phyloP scores from a whole-genome alignment of 2,329 filamentous ascomycete species.

The Ramularia endophylla region DNA sequence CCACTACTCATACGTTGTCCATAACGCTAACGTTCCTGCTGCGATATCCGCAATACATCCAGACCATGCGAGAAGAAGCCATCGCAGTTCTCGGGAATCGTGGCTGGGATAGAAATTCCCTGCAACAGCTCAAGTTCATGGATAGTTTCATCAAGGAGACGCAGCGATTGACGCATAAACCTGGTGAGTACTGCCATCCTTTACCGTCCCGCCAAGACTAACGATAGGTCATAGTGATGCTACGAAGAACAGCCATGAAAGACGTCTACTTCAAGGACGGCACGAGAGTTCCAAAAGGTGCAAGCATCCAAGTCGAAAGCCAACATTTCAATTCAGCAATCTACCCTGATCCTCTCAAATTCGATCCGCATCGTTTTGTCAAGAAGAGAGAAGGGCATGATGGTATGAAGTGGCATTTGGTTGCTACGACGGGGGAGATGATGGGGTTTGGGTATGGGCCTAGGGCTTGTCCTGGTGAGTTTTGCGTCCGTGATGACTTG shows the following conservation, averaged over 20 bases:
- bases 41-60: slow-evolving; percentile 20
- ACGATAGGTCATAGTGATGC: too few relatives aligned
- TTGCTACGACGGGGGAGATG: slow-evolving; percentile 15
- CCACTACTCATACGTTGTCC: slow-evolving; percentile 35
- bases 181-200: too few relatives aligned
- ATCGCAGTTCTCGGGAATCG: slow-evolving; percentile 17
- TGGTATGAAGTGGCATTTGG: not conserved
- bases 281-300: slow-evolving; percentile 14
- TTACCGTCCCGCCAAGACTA: too few relatives aligned
- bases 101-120: slow-evolving; percentile 25
- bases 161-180: slow-evolving; percentile 23
- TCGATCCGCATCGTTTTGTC: slow-evolving; percentile 19
- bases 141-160: slow-evolving; percentile 30
- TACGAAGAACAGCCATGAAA: slow-evolving; percentile 15
- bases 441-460: slow-evolving; percentile 26
- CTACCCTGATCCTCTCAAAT: slow-evolving; percentile 14
- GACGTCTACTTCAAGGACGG: slow-evolving; percentile 23
- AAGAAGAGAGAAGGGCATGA: slow-evolving; percentile 11
- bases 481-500: slow-evolving; percentile 21
- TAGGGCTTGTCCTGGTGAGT: slow-evolving; percentile 30
- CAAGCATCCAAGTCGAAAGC: too few relatives aligned
- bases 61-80: slow-evolving; percentile 25
- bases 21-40: slow-evolving; percentile 20
- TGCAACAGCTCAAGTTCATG: slow-evolving; percentile 27
- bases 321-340: slow-evolving; percentile 12